phyloP scores from a whole-genome alignment of 2,329 filamentous ascomycete genomes.

The Cercospora canescens region DNA sequence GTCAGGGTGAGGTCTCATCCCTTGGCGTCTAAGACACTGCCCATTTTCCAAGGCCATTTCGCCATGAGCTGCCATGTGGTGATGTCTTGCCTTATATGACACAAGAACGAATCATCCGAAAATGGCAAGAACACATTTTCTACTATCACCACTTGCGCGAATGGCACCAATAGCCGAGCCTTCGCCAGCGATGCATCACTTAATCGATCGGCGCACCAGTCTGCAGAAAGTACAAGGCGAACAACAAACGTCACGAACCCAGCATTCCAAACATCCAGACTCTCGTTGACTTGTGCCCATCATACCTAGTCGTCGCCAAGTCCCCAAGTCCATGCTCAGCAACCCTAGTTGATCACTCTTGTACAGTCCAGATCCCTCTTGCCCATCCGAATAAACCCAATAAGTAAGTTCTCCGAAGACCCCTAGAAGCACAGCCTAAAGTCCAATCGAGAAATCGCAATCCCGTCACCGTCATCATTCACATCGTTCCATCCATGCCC shows the following conservation, averaged over 20 bases:
- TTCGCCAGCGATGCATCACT: no score
- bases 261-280: background rate
- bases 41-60: background rate
- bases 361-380: background rate
- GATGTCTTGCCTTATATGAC: no score
- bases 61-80: no score
- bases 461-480: background rate
- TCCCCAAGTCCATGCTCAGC: background rate
- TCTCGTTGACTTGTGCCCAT: background rate
- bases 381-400: background rate
- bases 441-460: background rate
- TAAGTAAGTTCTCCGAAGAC: background rate
- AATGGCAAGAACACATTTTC: no score
- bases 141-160: no score
- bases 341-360: background rate
- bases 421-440: background rate
- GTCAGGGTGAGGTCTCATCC: background rate
- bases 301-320: background rate
- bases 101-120: no score
- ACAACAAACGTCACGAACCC: background rate
- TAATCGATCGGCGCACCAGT: no score
- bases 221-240: no score
- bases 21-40: background rate
- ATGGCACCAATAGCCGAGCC: no score
- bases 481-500: background rate